A percentile compares a stretch with the other conserved stretches of the same genome.
Conservation (phyloP, 306 rosid genomes). For the Trichosanthes truncata region DNA sequence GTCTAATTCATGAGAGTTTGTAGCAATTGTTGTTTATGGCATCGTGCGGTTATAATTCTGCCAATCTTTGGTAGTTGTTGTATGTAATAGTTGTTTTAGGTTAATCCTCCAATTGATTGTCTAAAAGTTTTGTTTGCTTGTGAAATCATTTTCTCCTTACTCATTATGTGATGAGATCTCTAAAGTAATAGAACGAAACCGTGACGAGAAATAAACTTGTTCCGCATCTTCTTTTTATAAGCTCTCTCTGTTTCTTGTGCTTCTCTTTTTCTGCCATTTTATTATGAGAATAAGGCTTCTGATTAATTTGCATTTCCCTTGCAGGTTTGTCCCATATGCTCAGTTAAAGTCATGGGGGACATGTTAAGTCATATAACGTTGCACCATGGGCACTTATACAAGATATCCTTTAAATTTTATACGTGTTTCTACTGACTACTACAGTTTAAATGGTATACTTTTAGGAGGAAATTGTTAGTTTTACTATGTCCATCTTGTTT, state of each 20-base stretch:
- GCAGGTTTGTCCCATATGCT: slow-evolving; percentile 96
- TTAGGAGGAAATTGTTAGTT: not conserved
- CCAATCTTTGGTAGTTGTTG: not conserved
- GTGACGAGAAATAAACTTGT: not conserved
- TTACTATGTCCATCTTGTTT: not conserved
- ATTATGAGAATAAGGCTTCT: not conserved
- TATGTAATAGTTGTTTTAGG: not conserved
- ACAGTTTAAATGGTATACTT: not conserved
- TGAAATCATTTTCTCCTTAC: not conserved
- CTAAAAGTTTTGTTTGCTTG: not conserved
- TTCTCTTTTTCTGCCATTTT: not conserved
- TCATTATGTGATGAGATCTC: not conserved
- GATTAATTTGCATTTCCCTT: slow-evolving; percentile 14
- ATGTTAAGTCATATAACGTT: slow-evolving; percentile 83
- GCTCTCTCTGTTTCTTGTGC: not conserved
- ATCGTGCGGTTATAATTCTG: not conserved
- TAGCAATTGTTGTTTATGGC: not conserved
- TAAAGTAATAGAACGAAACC: not conserved
- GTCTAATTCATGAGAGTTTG: not conserved
- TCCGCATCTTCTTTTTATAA: not conserved
- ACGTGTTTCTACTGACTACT: not conserved
- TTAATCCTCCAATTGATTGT: not conserved
- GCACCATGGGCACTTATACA: slow-evolving; percentile 88
- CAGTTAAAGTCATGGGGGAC: slow-evolving; percentile 78
- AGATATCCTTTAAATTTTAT: slow-evolving; percentile 64